Evolutionary conservation across 345 rosid genomes (phyloP).

Genomic region (Geranium brycei): DNA sequence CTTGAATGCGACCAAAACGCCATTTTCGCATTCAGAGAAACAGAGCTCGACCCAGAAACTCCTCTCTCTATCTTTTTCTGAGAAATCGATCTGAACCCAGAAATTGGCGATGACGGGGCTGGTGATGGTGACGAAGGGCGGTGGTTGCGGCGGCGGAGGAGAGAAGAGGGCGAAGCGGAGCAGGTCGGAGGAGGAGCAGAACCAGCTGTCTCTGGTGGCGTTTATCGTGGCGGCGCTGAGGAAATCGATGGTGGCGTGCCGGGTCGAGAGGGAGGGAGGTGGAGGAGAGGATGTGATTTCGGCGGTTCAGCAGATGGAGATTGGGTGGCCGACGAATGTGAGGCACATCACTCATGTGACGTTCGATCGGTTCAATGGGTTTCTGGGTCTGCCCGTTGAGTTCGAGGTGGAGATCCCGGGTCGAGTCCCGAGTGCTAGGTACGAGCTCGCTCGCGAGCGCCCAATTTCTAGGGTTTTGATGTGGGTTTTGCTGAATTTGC

Average conservation of each 20-base stretch:
- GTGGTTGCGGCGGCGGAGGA: conserved; percentile 48
- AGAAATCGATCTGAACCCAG: no score
- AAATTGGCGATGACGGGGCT: conserved; percentile 52
- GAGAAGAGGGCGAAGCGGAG: conserved; percentile 17
- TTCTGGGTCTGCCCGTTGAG: conserved; percentile 86
- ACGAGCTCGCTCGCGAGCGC: neutral
- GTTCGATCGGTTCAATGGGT: conserved; percentile 86
- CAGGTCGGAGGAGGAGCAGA: conserved; percentile 47
- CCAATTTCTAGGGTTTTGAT: neutral
- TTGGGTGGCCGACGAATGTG: conserved; percentile 89
- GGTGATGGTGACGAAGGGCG: conserved; percentile 71
- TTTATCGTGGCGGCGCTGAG: conserved; percentile 60
- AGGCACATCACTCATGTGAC: conserved; percentile 84
- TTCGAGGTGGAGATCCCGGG: conserved; percentile 87
- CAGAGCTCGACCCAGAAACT: no score
- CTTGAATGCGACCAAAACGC: no score
- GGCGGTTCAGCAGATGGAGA: conserved; percentile 63
- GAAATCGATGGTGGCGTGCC: conserved; percentile 77
- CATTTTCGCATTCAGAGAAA: no score
- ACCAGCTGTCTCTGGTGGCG: conserved; percentile 52
- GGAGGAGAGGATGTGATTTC: conserved; percentile 35
- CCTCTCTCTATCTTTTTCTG: no score
- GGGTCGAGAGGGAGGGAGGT: conserved; percentile 32
- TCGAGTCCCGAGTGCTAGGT: conserved; percentile 97
- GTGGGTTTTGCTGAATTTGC: no score